These are phyloP conservation scores for Phialocephala sp. DNA, from an alignment of 2,329 filamentous ascomycete species.

Conservation along the genomic window DNA sequence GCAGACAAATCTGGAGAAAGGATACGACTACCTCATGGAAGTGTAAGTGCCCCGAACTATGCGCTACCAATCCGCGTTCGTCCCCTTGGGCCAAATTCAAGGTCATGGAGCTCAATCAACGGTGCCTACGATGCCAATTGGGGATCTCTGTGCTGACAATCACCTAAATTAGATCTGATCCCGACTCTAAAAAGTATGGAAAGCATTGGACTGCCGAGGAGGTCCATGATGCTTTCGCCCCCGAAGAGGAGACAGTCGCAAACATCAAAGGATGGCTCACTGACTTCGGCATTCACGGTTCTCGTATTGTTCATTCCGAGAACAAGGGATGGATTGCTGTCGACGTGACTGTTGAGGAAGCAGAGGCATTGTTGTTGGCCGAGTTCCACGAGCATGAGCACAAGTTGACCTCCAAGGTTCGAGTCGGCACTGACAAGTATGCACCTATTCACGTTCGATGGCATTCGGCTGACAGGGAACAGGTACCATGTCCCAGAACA, in stretches of 20 bases:
- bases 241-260: constrained; percentile 54
- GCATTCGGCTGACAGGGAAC: constrained; percentile 45
- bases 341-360: constrained; percentile 54
- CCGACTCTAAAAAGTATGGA: constrained; percentile 50
- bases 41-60: constrained; percentile 34
- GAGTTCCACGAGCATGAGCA: constrained; percentile 58
- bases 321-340: constrained; percentile 63
- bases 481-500: constrained; percentile 55
- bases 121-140: background rate
- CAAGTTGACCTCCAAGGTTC: constrained; percentile 52
- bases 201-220: constrained; percentile 55
- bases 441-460: constrained; percentile 46
- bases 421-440: constrained; percentile 58
- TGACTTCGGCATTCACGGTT: constrained; percentile 53
- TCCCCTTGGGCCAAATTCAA: background rate
- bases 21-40: constrained; percentile 50
- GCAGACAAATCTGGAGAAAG: constrained; percentile 52
- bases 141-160: constrained; percentile 10
- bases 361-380: constrained; percentile 58
- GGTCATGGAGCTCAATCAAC: background rate
- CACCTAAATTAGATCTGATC: constrained; percentile 42
- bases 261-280: constrained; percentile 61
- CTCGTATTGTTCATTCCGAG: constrained; percentile 50
- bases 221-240: constrained; percentile 58
- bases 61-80: background rate